These are phyloP conservation scores for Lodderomyces jiufengensis DNA, from an alignment of 1,139 yeast genomes.

Conservation along the genomic window DNA sequence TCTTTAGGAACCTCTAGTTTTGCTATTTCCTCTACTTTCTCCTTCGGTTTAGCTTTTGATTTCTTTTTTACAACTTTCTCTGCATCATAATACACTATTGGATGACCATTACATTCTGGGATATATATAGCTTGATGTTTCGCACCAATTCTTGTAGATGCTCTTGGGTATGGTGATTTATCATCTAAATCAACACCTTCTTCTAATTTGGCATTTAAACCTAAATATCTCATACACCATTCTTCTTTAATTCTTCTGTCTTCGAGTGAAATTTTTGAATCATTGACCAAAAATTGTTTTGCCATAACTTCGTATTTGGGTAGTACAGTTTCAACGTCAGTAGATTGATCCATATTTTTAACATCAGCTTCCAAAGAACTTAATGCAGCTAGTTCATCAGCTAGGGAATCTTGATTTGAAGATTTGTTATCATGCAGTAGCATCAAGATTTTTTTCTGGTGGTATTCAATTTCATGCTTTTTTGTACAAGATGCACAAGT, in stretches of 20 bases:
- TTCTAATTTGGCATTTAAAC: slow-evolving; percentile 71
- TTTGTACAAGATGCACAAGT: slow-evolving; percentile 79
- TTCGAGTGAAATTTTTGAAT: slow-evolving; percentile 34
- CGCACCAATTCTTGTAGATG: slow-evolving; percentile 73
- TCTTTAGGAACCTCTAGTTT: slow-evolving; percentile 48
- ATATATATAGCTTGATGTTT: slow-evolving; percentile 69
- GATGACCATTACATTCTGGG: slow-evolving; percentile 60
- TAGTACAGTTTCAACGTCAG: slow-evolving; percentile 15
- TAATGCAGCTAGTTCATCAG: slow-evolving; percentile 22
- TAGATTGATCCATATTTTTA: slow-evolving; percentile 3
- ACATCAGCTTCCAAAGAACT: slow-evolving; percentile 15
- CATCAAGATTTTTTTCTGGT: slow-evolving; percentile 35
- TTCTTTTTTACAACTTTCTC: slow-evolving; percentile 18
- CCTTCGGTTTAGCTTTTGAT: slow-evolving; percentile 19
- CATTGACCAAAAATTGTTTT: slow-evolving; percentile 47
- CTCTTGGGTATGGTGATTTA: slow-evolving; percentile 73
- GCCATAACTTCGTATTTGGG: slow-evolving; percentile 66
- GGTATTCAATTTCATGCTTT: slow-evolving; percentile 28
- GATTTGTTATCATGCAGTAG: slow-evolving; percentile 43
- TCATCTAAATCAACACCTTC: slow-evolving; percentile 80
- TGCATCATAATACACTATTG: slow-evolving; percentile 63
- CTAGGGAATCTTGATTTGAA: slow-evolving; percentile 35
- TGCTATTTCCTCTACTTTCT: slow-evolving; percentile 25
- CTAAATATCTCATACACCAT: slow-evolving; percentile 82
- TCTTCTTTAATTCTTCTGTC: slow-evolving; percentile 55